These are phyloP conservation scores for Agrostemma githago DNA, from an alignment of 148 eudicot genomes.

Conservation along the genomic window DNA sequence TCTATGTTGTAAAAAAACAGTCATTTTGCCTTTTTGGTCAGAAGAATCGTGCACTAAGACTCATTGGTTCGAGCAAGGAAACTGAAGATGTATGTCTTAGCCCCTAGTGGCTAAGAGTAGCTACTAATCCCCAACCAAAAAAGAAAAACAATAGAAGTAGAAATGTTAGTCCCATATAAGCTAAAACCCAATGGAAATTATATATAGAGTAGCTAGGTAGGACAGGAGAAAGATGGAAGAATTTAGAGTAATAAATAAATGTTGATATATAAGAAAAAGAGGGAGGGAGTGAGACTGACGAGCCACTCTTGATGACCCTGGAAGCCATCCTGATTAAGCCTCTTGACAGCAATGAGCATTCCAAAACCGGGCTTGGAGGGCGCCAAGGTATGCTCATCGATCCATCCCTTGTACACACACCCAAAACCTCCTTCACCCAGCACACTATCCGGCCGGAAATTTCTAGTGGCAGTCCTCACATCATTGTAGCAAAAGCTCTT, in stretches of 20 bases:
- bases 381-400: slow-evolving; percentile 59
- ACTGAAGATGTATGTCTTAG: too few relatives aligned
- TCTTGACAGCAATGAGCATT: slow-evolving; percentile 66
- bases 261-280: not conserved
- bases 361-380: slow-evolving; percentile 68
- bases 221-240: not conserved
- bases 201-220: too few relatives aligned
- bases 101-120: too few relatives aligned
- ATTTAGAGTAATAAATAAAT: not conserved
- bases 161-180: not conserved
- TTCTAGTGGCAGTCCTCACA: slow-evolving; percentile 54
- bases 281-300: slow-evolving; percentile 42
- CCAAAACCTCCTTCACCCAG: slow-evolving; percentile 94
- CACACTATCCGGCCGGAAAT: slow-evolving; percentile 81
- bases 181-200: too few relatives aligned
- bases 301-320: slow-evolving; percentile 90
- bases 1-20: not conserved
- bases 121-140: too few relatives aligned
- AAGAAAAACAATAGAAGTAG: too few relatives aligned
- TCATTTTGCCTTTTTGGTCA: too few relatives aligned
- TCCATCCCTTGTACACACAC: slow-evolving; percentile 79
- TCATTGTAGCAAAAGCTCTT: slow-evolving; percentile 53
- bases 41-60: too few relatives aligned
- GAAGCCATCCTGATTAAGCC: slow-evolving; percentile 68
- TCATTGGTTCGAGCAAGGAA: too few relatives aligned